Base-by-base conservation (phyloP, 805 yeast genomes). In the Saccharomycopsis selenospora region DNA sequence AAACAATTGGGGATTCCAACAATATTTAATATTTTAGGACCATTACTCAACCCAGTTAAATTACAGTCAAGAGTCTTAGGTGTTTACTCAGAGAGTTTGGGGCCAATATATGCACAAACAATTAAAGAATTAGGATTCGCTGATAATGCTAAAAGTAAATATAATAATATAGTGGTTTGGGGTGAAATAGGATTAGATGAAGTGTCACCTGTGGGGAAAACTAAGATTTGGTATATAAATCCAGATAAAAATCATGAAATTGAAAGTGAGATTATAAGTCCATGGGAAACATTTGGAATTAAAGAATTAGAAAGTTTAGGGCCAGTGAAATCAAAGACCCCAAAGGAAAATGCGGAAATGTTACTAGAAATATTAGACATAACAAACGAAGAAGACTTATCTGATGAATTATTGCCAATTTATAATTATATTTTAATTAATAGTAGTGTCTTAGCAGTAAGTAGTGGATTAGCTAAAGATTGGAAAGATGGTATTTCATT, bases 111-210 rank as follows among this genome's bases (percentile, higher is more conserved):
- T 59, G 96, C 97, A 3, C 75, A 80, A 57, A 88, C 96, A 1
- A 86, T 89, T 1, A 69, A 79, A 6, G 66, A 72, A 48, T 69
- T 93, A 51, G 85, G 85, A 52, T 61, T 62, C 42, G 33, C 44
- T 10, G 18, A 22, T 3, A 43, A 41, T 23, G 17, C 24, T 22
- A 29, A 24, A 14, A 51, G 61, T 50, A 4, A 52, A 26, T 52
- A 52, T 28, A 40, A 51, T 23, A 85, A 95, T 1, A 77, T 90
- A 78, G 85, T 93, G 18, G 99, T 93, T 17, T 91, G 85, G 79
- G 99, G 99, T 10, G 81, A 81, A 46, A 78, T 85, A 43, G 96
- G 96, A 0, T 69, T 93, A 26, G 99, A 93, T 61, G 99, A 93
- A 67, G 85, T 93, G 29, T 83, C 96, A 1, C 96, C 97, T 2